Evolutionary conservation across 2,329 filamentous ascomycete genomes (phyloP), one percentile per base, ranked within the genome.

Genomic region (Fusarium sororula): DNA sequence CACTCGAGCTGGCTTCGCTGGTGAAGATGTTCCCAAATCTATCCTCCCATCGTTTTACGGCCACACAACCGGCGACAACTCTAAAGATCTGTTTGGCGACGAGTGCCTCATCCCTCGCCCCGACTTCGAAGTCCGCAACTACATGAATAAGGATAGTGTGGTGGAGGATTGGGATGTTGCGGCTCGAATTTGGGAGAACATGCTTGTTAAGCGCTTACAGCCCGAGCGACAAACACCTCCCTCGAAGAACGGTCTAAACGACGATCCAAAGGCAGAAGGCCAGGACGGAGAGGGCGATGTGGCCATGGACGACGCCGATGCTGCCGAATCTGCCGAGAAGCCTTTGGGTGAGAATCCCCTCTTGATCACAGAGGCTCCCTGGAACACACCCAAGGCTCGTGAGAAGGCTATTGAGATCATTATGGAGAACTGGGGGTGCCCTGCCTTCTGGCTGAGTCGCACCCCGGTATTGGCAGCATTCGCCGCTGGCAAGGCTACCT

Each of bases 81-180:
- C 88, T 56, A 85, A 84, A 77, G 86, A 91, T 64, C 86, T 96
- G 67, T 98, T 95, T 79, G 96, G 96, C 84, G 97, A 99, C 81
- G 96, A 98, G 83, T 91, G 92, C 75, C 92, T 98, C 79, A 90
- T 94, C 51, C 93, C 95, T 20, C 90, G 92, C 72, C 87, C 89
- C 61, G 89, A 92, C 69, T 88, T 97, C 76, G 93, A 98, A 76
- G 92, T 98, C 73, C 91, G 92, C 83, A 98, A 98, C 84, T 96
- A 97, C 75, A 97, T 98, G 90, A 92, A 91, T 79, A 89, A 90
- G 78, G 95, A 98, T 79, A 94, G 94, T 79, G 90, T 95, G 57
- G 96, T 99, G 54, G 94, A 98, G 82, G 95, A 99, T 83, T 99
- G 96, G 96, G 96, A 99, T 75, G 91, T 92, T 55, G 96, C 95